Evolutionary conservation across 2,329 filamentous ascomycete genomes (phyloP), one percentile per base, ranked within the genome.

Genomic region (Scolecobasidium constrictum): DNA sequence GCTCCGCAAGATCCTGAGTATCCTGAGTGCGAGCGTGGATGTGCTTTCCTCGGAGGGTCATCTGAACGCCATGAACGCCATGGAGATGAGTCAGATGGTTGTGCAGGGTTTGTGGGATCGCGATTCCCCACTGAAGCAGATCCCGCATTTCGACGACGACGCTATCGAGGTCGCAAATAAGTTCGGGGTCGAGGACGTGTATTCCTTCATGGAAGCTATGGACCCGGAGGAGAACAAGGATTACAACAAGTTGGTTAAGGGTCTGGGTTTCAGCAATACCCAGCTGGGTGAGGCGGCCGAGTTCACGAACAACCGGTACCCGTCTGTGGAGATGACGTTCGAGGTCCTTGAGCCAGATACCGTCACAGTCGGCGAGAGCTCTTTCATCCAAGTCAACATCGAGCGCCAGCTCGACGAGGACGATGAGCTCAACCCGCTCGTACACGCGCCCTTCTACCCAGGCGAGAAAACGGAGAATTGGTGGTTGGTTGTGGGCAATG

Each of bases 61-160:
- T 55, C 73, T 98, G 48, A 98, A 98, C 58, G 90, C 92, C 47
- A 94, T 95, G 81, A 88, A 83, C 54, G 92, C 92, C 20, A 98
- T 98, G 90, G 92, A 98, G 62, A 86, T 98, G 76, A 94, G 86
- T 11, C 92, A 98, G 59, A 98, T 98, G 92, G 86, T 93, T 42
- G 88, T 98, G 3, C 92, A 98, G 65, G 88, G 83, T 39, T 94
- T 96, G 86, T 98, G 92, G 92, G 90, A 98, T 65, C 83, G 88
- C 45, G 92, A 98, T 61, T 93, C 85, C 54, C 88, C 92, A 31
- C 73, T 98, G 51, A 95, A 95, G 68, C 92, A 98, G 64, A 95
- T 98, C 56, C 92, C 92, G 52, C 86, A 96, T 67, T 96, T 96
- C 61, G 78, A 81, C 13, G 76, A 81, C 28, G 81, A 90, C 47